A percentile compares a stretch with the other conserved stretches of the same genome.
Evolutionary conservation across 345 rosid genomes (phyloP).

Genomic region (Geranium rotundifolium): DNA sequence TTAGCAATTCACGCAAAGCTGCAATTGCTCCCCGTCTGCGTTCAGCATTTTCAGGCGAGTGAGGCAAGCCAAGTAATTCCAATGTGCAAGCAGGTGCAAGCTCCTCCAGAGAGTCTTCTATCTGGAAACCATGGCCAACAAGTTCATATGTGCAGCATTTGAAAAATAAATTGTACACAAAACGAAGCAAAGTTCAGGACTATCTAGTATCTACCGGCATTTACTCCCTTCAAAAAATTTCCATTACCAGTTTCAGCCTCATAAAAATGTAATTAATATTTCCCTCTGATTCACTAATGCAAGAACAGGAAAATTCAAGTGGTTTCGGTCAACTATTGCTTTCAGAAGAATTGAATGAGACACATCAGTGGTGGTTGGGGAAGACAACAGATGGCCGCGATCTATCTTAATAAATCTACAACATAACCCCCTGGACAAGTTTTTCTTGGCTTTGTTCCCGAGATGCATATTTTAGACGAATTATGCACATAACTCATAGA

Average conservation of each 20-base stretch:
- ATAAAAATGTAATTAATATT: neutral
- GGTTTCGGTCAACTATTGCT: neutral
- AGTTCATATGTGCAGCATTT: neutral
- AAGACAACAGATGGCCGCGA: neutral
- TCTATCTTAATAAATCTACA: neutral
- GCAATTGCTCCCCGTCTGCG: conserved; percentile 83
- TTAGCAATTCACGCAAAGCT: conserved; percentile 75
- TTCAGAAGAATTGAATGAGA: neutral
- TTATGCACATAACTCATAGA: neutral
- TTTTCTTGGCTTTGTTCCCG: neutral
- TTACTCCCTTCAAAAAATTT: conserved; percentile 3
- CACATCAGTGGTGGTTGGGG: neutral
- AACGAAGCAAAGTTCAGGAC: neutral
- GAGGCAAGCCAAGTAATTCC: conserved; percentile 80
- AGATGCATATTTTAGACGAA: neutral
- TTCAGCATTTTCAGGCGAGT: conserved; percentile 69
- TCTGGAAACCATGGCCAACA: conserved; percentile 28
- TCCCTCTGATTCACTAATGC: neutral
- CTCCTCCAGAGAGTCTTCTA: conserved; percentile 95
- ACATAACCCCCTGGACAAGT: neutral
- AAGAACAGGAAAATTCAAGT: neutral
- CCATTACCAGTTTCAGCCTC: neutral
- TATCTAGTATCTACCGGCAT: neutral
- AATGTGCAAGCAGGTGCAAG: conserved; percentile 97
- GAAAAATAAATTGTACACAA: neutral